A percentile compares a stretch with the other conserved stretches of the same genome.
phyloP scores from a whole-genome alignment of 2,329 filamentous ascomycete species.

The Aspergillus ochraceoroseus region DNA sequence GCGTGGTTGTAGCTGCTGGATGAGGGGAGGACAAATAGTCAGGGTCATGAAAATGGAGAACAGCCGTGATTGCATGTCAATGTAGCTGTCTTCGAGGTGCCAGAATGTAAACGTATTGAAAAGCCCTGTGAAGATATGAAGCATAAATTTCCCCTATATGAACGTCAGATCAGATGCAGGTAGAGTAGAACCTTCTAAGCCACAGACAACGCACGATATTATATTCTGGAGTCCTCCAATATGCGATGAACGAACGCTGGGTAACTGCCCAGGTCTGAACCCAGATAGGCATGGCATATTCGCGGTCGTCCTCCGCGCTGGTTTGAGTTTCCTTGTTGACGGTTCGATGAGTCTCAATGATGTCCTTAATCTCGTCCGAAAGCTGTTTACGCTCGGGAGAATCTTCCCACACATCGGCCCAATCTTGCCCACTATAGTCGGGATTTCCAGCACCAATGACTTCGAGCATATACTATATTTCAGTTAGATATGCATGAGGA shows the following conservation, averaged over 20 bases:
- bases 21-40: conserved; percentile 67
- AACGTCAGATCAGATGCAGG: neutral
- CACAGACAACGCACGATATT: conserved; percentile 30
- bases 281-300: conserved; percentile 59
- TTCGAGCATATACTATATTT: conserved; percentile 71
- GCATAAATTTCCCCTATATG: conserved; percentile 58
- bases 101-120: conserved; percentile 70
- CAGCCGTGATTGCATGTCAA: conserved; percentile 65
- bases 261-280: conserved; percentile 53
- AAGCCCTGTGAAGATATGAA: conserved; percentile 59
- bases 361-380: conserved; percentile 50
- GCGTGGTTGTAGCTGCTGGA: conserved; percentile 71
- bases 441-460: conserved; percentile 60
- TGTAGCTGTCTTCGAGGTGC: conserved; percentile 52
- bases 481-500: conserved; percentile 5
- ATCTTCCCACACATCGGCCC: conserved; percentile 57
- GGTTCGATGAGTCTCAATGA: conserved; percentile 48
- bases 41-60: conserved; percentile 75
- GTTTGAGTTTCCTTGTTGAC: conserved; percentile 35
- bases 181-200: neutral
- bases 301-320: conserved; percentile 50
- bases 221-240: conserved; percentile 64
- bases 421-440: conserved; percentile 57
- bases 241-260: conserved; percentile 56
- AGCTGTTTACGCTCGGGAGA: conserved; percentile 49